A percentile compares a stretch with the other conserved stretches of the same genome.
Conservation (phyloP, 805 yeast genomes). For the Danielozyma ontarioensis region DNA sequence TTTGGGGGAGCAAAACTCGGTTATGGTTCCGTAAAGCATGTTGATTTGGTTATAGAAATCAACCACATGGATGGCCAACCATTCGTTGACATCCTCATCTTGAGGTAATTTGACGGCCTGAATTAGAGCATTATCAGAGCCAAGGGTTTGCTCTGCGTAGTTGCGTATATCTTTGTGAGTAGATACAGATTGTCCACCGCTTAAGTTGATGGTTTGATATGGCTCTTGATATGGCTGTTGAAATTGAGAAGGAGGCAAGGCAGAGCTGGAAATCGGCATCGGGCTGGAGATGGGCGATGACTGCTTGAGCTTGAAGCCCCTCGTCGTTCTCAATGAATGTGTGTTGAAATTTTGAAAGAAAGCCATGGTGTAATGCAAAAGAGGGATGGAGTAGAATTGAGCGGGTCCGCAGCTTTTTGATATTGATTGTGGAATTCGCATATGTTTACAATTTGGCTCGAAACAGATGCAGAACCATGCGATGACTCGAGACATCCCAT, state of each 20-base stretch:
- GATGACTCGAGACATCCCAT: neutral
- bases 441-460: neutral
- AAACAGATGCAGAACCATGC: neutral
- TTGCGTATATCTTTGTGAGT: slow-evolving; percentile 71
- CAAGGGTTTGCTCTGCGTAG: slow-evolving; percentile 93
- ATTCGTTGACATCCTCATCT: slow-evolving; percentile 87
- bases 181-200: slow-evolving; percentile 29
- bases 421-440: neutral
- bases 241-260: slow-evolving; percentile 24
- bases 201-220: slow-evolving; percentile 27
- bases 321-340: slow-evolving; percentile 35
- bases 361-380: slow-evolving; percentile 19
- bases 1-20: slow-evolving; percentile 93
- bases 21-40: slow-evolving; percentile 93
- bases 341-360: slow-evolving; percentile 42
- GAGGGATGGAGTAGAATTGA: neutral
- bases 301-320: slow-evolving; percentile 40
- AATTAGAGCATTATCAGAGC: slow-evolving; percentile 83
- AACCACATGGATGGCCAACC: slow-evolving; percentile 97
- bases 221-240: slow-evolving; percentile 14
- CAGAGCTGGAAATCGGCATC: slow-evolving; percentile 29
- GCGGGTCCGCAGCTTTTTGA: neutral
- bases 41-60: slow-evolving; percentile 95
- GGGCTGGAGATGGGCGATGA: slow-evolving; percentile 36
- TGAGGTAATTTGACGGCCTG: slow-evolving; percentile 92